These are phyloP conservation scores for Diacronema lutheri DNA, from an alignment of 78 protist genomes.

Conservation along the genomic window DNA sequence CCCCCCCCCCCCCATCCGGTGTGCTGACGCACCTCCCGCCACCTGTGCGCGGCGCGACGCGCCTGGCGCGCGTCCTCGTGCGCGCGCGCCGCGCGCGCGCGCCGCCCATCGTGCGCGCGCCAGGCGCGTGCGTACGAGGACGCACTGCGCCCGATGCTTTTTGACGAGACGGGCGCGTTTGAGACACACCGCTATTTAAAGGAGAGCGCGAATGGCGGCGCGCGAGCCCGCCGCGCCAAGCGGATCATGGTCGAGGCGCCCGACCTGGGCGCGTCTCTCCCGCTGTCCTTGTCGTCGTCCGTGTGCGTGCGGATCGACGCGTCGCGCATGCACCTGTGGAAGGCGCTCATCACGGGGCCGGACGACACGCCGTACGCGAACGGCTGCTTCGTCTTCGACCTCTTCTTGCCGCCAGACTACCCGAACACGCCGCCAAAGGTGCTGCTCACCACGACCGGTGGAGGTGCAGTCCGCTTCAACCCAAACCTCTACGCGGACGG, in stretches of 20 bases:
- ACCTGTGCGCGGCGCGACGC: no score
- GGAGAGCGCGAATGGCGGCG: background rate
- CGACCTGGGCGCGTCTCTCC: constrained; percentile 10
- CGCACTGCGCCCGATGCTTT: no score
- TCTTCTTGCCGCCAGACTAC: constrained; percentile 53
- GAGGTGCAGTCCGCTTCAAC: constrained; percentile 78
- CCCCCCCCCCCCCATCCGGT: no score
- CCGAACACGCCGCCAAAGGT: constrained; percentile 72
- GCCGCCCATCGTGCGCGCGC: no score
- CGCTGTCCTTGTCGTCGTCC: constrained; percentile 29
- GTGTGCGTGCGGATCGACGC: constrained; percentile 62
- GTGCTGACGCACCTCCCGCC: no score
- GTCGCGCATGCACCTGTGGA: constrained; percentile 38
- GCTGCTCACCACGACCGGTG: constrained; percentile 65
- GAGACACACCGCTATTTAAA: background rate
- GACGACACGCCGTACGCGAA: constrained; percentile 15
- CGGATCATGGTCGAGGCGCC: background rate
- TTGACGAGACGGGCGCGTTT: no score
- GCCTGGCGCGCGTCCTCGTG: no score
- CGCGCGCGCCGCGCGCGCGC: no score
- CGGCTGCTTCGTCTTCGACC: constrained; percentile 60
- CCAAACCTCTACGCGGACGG: constrained; percentile 75
- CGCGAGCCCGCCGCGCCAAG: background rate
- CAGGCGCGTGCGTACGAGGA: no score
- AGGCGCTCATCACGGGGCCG: constrained; percentile 18